Conservation (phyloP, 140 eudicot genomes). For the Cichorium intybus region DNA sequence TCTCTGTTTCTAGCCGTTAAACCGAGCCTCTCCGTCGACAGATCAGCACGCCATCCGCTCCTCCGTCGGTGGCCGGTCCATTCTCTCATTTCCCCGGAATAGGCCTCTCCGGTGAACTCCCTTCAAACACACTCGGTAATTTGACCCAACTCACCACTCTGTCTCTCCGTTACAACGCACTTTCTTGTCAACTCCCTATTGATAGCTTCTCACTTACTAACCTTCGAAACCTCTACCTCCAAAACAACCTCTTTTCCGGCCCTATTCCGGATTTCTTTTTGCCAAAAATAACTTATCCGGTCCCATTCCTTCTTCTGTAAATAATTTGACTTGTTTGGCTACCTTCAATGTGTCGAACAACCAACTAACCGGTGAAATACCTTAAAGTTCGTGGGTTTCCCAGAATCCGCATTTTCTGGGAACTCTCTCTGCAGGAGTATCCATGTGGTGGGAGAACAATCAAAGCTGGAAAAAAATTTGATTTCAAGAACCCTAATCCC, state of each 20-base stretch:
- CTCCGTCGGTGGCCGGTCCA: constrained; percentile 62
- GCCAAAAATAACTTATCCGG: constrained; percentile 57
- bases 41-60: constrained; percentile 58
- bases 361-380: constrained; percentile 40
- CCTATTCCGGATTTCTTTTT: constrained; percentile 40
- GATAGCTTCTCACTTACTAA: constrained; percentile 34
- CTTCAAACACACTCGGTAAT: too few relatives aligned
- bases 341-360: constrained; percentile 47
- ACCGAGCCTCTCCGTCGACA: constrained; percentile 52
- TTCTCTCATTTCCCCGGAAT: constrained; percentile 58
- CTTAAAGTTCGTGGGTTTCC: constrained; percentile 29
- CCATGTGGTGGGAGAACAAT: too few relatives aligned
- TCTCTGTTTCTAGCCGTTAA: constrained; percentile 16
- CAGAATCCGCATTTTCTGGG: constrained; percentile 49
- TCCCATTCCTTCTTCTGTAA: constrained; percentile 29
- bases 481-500: too few relatives aligned
- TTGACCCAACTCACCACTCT: too few relatives aligned
- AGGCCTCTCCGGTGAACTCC: constrained; percentile 4
- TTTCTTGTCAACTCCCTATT: constrained; percentile 48
- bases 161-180: constrained; percentile 11
- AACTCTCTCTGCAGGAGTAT: constrained; percentile 54
- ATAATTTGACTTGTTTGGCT: constrained; percentile 40
- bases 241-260: constrained; percentile 41
- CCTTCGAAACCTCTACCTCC: constrained; percentile 49
- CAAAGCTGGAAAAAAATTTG: too few relatives aligned